phyloP scores from a whole-genome alignment of 257 asterid genomes.

The Echium plantagineum region DNA sequence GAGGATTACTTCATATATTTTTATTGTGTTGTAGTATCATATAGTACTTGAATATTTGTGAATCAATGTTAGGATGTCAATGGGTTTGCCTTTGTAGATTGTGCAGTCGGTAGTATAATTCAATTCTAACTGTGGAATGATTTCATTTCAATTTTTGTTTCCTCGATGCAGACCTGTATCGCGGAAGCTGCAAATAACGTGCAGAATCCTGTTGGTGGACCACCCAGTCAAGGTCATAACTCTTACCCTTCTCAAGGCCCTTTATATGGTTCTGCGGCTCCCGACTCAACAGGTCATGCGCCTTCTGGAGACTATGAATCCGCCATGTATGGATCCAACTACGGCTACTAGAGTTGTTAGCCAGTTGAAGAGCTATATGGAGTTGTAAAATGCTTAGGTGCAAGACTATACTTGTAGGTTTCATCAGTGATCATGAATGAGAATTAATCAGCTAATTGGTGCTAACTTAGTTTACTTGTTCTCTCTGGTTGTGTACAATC shows the following conservation, averaged over 20 bases:
- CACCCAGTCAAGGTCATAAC: slow-evolving; percentile 50
- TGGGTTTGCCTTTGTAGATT: neutral
- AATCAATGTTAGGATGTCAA: no score
- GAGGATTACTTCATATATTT: no score
- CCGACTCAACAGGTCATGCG: slow-evolving; percentile 33
- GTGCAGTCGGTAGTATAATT: neutral
- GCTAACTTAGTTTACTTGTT: neutral
- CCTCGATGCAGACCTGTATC: slow-evolving; percentile 42
- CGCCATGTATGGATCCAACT: slow-evolving; percentile 34
- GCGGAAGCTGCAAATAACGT: slow-evolving; percentile 49
- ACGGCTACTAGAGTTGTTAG: slow-evolving; percentile 33
- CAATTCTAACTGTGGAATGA: neutral
- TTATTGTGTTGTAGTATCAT: no score
- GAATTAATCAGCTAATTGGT: neutral
- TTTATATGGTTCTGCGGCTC: slow-evolving; percentile 28
- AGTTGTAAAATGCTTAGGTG: neutral
- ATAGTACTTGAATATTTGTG: no score
- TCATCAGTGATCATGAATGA: neutral
- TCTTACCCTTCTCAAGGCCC: slow-evolving; percentile 46
- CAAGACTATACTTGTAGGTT: neutral
- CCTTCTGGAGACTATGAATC: slow-evolving; percentile 51
- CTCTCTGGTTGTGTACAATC: neutral
- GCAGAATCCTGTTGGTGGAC: slow-evolving; percentile 31
- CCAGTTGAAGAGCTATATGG: neutral
- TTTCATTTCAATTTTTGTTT: neutral